phyloP scores from a whole-genome alignment of 83 land plant genomes.

The Larix sibirica region DNA sequence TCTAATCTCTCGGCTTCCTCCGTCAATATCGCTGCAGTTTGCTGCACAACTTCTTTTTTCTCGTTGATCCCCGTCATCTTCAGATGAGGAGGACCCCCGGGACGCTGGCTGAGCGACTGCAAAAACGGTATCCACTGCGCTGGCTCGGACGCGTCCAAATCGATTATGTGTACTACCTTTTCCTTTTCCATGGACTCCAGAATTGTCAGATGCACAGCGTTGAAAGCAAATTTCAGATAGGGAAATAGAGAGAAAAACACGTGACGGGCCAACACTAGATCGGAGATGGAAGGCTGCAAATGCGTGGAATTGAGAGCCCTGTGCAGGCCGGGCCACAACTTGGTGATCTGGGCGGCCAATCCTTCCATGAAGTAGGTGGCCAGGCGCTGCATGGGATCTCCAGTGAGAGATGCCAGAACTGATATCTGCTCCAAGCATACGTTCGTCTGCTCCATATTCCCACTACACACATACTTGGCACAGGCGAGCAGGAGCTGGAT shows the following conservation, averaged over 20 bases:
- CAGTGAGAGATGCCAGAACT: conserved; percentile 63
- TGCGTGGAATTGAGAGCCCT: conserved; percentile 62
- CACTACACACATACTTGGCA: conserved; percentile 54
- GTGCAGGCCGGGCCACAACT: conserved; percentile 65
- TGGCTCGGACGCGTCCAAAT: conserved; percentile 53
- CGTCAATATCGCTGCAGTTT: conserved; percentile 41
- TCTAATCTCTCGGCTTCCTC: conserved; percentile 80
- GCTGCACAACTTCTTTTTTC: conserved; percentile 52
- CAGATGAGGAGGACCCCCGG: conserved; percentile 85
- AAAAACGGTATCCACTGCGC: conserved; percentile 74
- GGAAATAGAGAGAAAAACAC: conserved; percentile 71
- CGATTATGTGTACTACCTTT: conserved; percentile 77
- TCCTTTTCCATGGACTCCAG: conserved; percentile 92
- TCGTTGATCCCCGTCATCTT: conserved; percentile 69
- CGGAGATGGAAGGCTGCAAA: conserved; percentile 22
- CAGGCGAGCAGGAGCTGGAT: conserved; percentile 68
- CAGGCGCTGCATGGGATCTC: conserved; percentile 88
- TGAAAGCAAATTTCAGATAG: conserved; percentile 51
- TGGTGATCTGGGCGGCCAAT: conserved; percentile 67
- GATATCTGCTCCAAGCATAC: conserved; percentile 69
- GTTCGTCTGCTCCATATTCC: conserved; percentile 60
- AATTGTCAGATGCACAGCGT: conserved; percentile 68
- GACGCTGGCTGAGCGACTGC: conserved; percentile 47
- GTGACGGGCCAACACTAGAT: conserved; percentile 44
- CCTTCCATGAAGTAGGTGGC: conserved; percentile 79